Conservation (phyloP, 2,329 filamentous ascomycete species). For the Endothia cerciana region DNA sequence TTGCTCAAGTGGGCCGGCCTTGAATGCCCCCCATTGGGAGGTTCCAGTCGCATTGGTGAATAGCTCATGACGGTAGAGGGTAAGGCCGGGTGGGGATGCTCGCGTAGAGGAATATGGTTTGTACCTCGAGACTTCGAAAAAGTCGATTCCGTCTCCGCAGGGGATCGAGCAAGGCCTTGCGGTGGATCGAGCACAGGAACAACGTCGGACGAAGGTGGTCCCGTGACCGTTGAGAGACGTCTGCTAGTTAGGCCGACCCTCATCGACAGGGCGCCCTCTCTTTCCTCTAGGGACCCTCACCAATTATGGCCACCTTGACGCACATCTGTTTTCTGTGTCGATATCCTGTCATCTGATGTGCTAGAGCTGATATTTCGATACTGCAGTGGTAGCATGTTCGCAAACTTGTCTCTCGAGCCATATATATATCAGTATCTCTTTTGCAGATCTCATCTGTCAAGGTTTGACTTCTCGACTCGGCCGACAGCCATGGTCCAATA, state of each 20-base stretch:
- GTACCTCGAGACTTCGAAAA: constrained; percentile 15
- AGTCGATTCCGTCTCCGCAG: neutral
- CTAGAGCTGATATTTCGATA: neutral
- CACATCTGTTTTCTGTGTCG: neutral
- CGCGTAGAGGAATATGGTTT: constrained; percentile 18
- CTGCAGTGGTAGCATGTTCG: neutral
- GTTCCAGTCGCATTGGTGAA: constrained; percentile 16
- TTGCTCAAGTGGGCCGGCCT: constrained; percentile 1
- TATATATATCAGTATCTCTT: neutral
- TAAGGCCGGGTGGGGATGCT: neutral
- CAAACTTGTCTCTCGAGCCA: neutral
- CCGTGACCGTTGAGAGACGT: constrained; percentile 12
- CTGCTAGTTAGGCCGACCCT: neutral
- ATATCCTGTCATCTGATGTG: neutral
- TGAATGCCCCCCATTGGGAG: constrained; percentile 3
- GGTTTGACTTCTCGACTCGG: neutral
- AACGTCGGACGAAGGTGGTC: constrained; percentile 3
- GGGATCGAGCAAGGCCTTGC: constrained; percentile 1
- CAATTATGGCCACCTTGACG: neutral
- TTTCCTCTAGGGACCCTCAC: neutral
- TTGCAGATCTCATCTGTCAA: neutral
- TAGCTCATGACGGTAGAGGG: constrained; percentile 4
- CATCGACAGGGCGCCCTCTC: neutral
- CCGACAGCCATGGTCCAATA: neutral
- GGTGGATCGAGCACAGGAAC: constrained; percentile 1